Base-by-base conservation (phyloP, 371 early-diverging fungal species). In the Batkoa obscura region DNA sequence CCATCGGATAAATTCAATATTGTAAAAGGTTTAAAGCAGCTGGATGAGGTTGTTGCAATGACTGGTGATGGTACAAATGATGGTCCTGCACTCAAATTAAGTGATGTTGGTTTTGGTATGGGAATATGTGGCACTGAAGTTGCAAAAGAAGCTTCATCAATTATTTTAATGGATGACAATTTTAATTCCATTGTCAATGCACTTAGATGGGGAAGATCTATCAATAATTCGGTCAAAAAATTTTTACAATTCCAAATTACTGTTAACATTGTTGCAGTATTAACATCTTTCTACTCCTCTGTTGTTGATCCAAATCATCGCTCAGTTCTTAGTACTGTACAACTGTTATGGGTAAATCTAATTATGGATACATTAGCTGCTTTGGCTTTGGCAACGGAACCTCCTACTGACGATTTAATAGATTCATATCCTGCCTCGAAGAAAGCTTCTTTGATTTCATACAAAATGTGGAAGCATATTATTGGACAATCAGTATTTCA, bases 11-110 rank as follows among this genome's bases (percentile, higher is more conserved):
- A 97, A 72, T 87, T 88, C 46, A 78, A 90, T 52, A 79, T 97
- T 43, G 94, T 95, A 6, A 68, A 71, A 33, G 71, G 78, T 32
- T 72, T 97, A 41, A 86, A 91, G 67, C 78, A 81, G 55, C 73
- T 86, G 50, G 89, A 84, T 32, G 89, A 94, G 64, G 84, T 93
- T 17, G 95, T 95, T 17, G 94, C 88, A 23, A 90, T 94, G 67
- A 95, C 94, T 2, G 94, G 95, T 52, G 96, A 95, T 69, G 98
- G 95, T 47, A 90, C 96, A 51, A 98, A 95, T 72, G 98, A 98
- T 68, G 93, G 86, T 1, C 95, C 94, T 30, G 62, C 95, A 2
- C 78, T 97, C 45, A 90, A 90, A 68, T 68, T 81, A 64, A 96
- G 96, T 34, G 92, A 98, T 68, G 90, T 98, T 55, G 98, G 97